These are phyloP conservation scores for Haplosporangium sp. DNA, from an alignment of 371 early-diverging fungal genomes.

Conservation along the genomic window DNA sequence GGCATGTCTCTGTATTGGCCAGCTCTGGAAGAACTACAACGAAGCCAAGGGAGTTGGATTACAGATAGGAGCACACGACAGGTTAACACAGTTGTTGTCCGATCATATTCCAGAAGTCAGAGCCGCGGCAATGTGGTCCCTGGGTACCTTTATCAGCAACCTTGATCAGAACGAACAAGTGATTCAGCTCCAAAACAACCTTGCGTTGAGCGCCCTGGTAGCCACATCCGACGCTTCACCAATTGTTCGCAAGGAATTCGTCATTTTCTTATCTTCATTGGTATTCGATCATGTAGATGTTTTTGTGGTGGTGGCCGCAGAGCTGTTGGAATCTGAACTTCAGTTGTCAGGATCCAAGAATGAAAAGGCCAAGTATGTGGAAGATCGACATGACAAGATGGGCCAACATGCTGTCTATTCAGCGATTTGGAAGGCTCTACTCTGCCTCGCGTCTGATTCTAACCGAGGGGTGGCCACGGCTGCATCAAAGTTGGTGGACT, in stretches of 20 bases:
- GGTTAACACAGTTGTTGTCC: constrained; percentile 67
- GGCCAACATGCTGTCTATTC: constrained; percentile 65
- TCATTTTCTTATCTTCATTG: constrained; percentile 76
- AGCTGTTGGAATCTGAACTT: constrained; percentile 72
- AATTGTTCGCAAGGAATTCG: constrained; percentile 85
- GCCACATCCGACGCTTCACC: constrained; percentile 84
- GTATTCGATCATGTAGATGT: constrained; percentile 69
- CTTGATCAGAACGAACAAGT: constrained; percentile 77
- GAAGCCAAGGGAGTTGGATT: constrained; percentile 82
- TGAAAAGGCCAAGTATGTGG: constrained; percentile 25
- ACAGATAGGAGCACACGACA: constrained; percentile 76
- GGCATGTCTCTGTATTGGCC: constrained; percentile 87
- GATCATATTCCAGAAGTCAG: constrained; percentile 90
- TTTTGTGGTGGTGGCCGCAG: constrained; percentile 75
- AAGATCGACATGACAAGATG: constrained; percentile 39
- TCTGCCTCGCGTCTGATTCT: constrained; percentile 84
- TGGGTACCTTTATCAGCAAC: constrained; percentile 84
- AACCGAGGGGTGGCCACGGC: constrained; percentile 75
- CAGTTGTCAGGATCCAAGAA: constrained; percentile 33
- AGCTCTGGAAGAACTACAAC: constrained; percentile 85
- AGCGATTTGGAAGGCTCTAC: constrained; percentile 82
- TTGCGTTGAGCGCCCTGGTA: constrained; percentile 72
- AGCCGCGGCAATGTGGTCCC: constrained; percentile 84
- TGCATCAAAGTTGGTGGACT: constrained; percentile 79
- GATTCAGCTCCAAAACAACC: constrained; percentile 75